Evolutionary conservation across 2,329 filamentous ascomycete species (phyloP), one percentile per base, ranked within the genome.

Genomic region (Cordyceps fumosorosea): DNA sequence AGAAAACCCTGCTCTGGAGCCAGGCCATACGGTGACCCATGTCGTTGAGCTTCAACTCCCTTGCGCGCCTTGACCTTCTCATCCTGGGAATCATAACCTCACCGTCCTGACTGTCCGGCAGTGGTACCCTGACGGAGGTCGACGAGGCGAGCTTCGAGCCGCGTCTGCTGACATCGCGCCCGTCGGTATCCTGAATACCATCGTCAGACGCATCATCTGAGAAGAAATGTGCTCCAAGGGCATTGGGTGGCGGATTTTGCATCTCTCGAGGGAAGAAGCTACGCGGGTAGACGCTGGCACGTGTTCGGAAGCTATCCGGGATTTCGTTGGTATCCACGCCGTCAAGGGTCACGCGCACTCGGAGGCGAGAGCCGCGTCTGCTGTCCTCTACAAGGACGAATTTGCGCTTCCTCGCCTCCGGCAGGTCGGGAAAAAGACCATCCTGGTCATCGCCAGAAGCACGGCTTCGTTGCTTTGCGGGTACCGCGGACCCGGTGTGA

Each of bases 311-410:
- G 18, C 91, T 95, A 74, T 98, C 93, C 1, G 93, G 93, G 71
- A 98, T 96, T 75, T 98, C 93, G 70, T 93, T 89, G 78, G 95
- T 96, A 73, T 97, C 89, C 68, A 97, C 92, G 51, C 88, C 87
- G 71, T 97, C 91, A n/a, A 99, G 85, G 65, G 90, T 95, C 57
- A 97, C 93, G 65, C 93, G 89, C 52, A 98, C 93, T 18, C 93
- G 88, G 1, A 97, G 87, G 48, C 92, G 85, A 56, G 86, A 88
- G 58, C 89, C 89, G 42, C 91, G 88, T 65, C 92, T 89, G 58
- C 86, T 87, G 73, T 98, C 93, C 67, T 97, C 93, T 32, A 98
- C 92, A 11, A 98, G 84, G 68, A 98, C 96, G 75, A 98, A 98
- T 76, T 97, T 98, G 72, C 93, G 89, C 71, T 91, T 91, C 78